These are phyloP conservation scores for Coffea eugenioides DNA, from an alignment of 257 asterid species.

Conservation along the genomic window DNA sequence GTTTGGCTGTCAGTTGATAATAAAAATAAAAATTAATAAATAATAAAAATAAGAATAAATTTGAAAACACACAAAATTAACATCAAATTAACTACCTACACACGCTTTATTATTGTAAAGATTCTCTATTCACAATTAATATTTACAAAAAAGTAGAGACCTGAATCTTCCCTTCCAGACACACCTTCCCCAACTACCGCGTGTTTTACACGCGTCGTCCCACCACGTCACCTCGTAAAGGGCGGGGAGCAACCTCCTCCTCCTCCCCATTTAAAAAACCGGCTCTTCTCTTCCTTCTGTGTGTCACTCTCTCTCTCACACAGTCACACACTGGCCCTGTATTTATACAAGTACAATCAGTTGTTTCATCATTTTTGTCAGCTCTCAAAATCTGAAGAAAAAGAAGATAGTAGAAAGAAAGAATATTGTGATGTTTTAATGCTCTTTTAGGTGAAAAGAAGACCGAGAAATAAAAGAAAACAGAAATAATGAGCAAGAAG, in stretches of 20 bases:
- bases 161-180: neutral
- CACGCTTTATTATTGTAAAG: no score
- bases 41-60: no score
- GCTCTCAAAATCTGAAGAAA: neutral
- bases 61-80: no score
- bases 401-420: neutral
- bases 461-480: neutral
- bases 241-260: constrained; percentile 41
- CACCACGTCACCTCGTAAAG: constrained; percentile 35
- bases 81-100: no score
- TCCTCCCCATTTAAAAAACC: constrained; percentile 30
- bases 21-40: no score
- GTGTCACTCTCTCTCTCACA: constrained; percentile 5
- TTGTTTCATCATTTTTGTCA: neutral
- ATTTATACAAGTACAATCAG: neutral
- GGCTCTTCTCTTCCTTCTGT: neutral
- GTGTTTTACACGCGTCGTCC: constrained; percentile 2
- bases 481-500: neutral
- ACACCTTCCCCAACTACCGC: neutral
- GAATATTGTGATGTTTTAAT: no score
- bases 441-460: neutral
- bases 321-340: neutral
- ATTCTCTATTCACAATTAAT: neutral
- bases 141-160: neutral
- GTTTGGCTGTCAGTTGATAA: no score